Conservation (phyloP, 352 stramenopile species). For the Phytophthora tubulina region DNA sequence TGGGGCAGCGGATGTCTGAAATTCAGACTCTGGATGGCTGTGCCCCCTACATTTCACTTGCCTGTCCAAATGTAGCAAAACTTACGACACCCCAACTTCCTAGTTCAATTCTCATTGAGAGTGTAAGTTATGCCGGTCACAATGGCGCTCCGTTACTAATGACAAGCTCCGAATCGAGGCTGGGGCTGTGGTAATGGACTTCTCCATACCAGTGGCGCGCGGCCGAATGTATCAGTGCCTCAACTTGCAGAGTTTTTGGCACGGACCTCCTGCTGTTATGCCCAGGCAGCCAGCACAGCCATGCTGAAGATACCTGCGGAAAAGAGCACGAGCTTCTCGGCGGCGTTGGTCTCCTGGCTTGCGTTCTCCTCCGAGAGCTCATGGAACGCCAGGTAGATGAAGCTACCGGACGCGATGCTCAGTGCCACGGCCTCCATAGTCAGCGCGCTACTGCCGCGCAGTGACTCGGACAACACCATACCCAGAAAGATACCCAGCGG, state of each 20-base stretch:
- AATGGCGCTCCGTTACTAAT: constrained; percentile 16
- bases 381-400: constrained; percentile 79
- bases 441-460: constrained; percentile 55
- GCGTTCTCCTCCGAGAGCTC: constrained; percentile 69
- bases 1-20: not conserved
- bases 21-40: constrained; percentile 3
- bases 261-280: constrained; percentile 36
- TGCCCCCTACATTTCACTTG: constrained; percentile 3
- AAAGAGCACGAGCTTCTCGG: constrained; percentile 69
- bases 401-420: constrained; percentile 66
- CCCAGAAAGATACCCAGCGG: constrained; percentile 67
- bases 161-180: not conserved
- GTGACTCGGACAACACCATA: constrained; percentile 58
- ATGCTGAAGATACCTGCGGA: constrained; percentile 55
- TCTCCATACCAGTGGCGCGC: constrained; percentile 24
- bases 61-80: constrained; percentile 24
- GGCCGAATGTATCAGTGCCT: constrained; percentile 10
- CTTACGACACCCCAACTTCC: constrained; percentile 19
- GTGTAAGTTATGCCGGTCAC: too few species aligned
- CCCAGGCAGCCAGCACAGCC: constrained; percentile 60
- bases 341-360: constrained; percentile 43
- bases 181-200: not conserved
- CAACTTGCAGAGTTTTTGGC: constrained; percentile 7
- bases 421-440: constrained; percentile 57
- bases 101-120: not conserved